Conservation (phyloP, 2,329 filamentous ascomycete genomes). For the Fusarium secorum region DNA sequence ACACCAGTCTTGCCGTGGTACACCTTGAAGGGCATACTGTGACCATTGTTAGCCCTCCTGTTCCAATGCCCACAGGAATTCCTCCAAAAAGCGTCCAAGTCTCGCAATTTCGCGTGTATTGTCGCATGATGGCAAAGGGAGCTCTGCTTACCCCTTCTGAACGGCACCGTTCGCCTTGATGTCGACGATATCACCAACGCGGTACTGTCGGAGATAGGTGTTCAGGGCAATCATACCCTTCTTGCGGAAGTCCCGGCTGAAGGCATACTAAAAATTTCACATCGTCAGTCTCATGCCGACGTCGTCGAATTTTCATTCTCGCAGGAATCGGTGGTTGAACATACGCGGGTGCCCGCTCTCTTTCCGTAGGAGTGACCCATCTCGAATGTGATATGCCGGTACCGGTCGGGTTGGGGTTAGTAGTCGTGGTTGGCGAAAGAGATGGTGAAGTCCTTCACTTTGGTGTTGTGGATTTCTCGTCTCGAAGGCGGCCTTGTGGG, state of each 20-base stretch:
- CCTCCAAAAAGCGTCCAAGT: conserved; percentile 17
- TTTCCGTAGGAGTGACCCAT: conserved; percentile 91
- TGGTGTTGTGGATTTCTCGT: conserved; percentile 51
- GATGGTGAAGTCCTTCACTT: conserved; percentile 45
- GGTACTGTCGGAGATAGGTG: conserved; percentile 95
- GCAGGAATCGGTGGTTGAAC: conserved; percentile 48
- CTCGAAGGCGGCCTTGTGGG: conserved; percentile 49
- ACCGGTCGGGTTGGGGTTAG: conserved; percentile 50
- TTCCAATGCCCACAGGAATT: conserved; percentile 6
- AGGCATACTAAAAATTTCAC: conserved; percentile 72
- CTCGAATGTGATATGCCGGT: conserved; percentile 62
- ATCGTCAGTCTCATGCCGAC: conserved; percentile 44
- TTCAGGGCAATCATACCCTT: conserved; percentile 92
- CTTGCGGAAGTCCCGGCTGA: conserved; percentile 93
- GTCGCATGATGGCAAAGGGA: conserved; percentile 28
- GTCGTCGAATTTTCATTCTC: conserved; percentile 24
- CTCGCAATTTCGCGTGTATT: conserved; percentile 18
- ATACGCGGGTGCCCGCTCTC: conserved; percentile 83
- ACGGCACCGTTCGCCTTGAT: conserved; percentile 98
- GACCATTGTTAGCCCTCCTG: conserved; percentile 47
- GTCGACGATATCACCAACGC: conserved; percentile 98
- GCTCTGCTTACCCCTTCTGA: conserved; percentile 84
- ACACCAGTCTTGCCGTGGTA: conserved; percentile 99
- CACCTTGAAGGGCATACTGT: conserved; percentile 97
- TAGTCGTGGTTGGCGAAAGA: conserved; percentile 54